Conservation (phyloP, 164 flowering plant species). For the Dillenia turbinata region DNA sequence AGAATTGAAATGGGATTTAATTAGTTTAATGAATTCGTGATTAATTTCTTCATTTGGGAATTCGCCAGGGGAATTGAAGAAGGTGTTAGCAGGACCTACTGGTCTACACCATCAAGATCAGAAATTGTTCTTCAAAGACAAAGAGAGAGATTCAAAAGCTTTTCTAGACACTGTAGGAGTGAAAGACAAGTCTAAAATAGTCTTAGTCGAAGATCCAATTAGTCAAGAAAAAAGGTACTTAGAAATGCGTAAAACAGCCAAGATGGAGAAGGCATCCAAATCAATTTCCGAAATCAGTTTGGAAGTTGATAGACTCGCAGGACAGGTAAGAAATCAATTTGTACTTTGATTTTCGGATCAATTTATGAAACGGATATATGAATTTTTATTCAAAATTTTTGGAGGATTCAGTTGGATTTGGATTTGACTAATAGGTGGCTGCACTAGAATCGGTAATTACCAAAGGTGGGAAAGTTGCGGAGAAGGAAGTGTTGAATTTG, state of each 20-base stretch:
- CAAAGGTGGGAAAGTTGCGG: conserved; percentile 73
- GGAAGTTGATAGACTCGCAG: conserved; percentile 79
- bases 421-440: conserved; percentile 49
- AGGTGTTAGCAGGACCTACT: conserved; percentile 61
- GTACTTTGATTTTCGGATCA: neutral
- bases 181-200: conserved; percentile 74
- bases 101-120: conserved; percentile 83
- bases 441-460: conserved; percentile 60
- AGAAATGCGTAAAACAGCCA: conserved; percentile 72
- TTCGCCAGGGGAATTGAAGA: conserved; percentile 86
- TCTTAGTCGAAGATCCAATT: conserved; percentile 66
- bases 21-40: neutral
- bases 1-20: neutral
- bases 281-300: conserved; percentile 67
- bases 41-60: neutral
- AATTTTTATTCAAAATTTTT: too few relatives aligned
- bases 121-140: conserved; percentile 71
- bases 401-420: conserved; percentile 16
- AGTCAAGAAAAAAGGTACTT: conserved; percentile 68
- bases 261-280: conserved; percentile 74
- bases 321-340: conserved; percentile 40
- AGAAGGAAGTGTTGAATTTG: conserved; percentile 49
- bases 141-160: conserved; percentile 71
- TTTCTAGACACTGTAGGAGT: conserved; percentile 73
- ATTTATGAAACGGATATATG: neutral